Evolutionary conservation across 1,139 yeast species (phyloP), one percentile per base, ranked within the genome.

Genomic region (Scheffersomyces parashehatae): DNA sequence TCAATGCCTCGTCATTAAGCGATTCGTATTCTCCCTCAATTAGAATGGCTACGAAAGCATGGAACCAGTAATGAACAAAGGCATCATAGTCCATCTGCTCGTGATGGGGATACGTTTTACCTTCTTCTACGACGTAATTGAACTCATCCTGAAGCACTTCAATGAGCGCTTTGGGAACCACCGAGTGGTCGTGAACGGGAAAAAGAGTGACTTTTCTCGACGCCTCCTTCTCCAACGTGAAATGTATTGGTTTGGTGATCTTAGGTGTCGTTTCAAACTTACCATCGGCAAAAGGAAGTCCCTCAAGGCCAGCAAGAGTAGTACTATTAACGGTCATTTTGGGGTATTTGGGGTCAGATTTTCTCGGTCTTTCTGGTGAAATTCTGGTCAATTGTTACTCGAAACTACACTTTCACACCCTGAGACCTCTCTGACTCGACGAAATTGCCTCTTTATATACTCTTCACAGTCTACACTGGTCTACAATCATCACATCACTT

Each of bases 61-160:
- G 62, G 49, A 77, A 78, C 71, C 79, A 74, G 50, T 73, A 73
- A 8, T 56, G 58, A 26, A 53, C 45, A 51, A 77, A 80, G 34
- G 62, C 68, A 1, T 67, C 65, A 12, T 54, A 56, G 24, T 16
- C 10, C 53, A 61, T 47, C 9, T 53, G 38, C 7, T 59, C 47
- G 36, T 59, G 55, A 46, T 73, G 68, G 0, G 83, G 81, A 45
- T 79, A 79, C 0, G 84, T 79, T 34, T 52, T 54, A 2, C 85
- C 85, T 49, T 74, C 79, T 16, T 69, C 79, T 1, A 80, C 66
- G 11, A 78, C 72, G 35, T 58, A 55, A 50, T 77, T 75, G 60
- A 77, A 70, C 42, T 75, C 75, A 6, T 64, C 56, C 36, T 62
- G 66, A 26, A 75, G 45, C 1, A 62, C 62, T 13, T 59, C 56